Evolutionary conservation across 2,329 filamentous ascomycete species (phyloP), one percentile per base, ranked within the genome.

Genomic region (Aurifilum marmelostoma): DNA sequence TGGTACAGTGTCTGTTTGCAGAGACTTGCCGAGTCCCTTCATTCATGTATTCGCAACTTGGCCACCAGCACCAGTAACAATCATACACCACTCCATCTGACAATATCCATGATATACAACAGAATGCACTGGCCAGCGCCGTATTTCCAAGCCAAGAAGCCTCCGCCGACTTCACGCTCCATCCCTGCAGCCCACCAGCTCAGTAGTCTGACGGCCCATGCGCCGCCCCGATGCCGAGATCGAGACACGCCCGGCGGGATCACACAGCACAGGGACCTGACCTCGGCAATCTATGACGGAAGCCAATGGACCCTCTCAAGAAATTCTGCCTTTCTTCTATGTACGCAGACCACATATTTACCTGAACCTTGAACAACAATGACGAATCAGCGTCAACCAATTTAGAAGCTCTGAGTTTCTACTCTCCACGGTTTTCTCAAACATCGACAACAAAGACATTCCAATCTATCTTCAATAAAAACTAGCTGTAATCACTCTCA

Each of bases 221-320:
- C 52, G 66, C 67, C 34, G 67, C 47, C 58, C 66, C 66, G 69
- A 69, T 68, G 67, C 69, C 69, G 69, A 69, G 62, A 68, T 63
- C n/a, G 62, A 70, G 52, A 39, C 37, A 39, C 69, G 62, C 58
- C 67, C 60, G 67, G 34, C 69, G 59, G 63, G 37, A 64, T 61
- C 63, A 56, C 43, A 65, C 59, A 39, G n/a, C 43, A 47, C 37
- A 39, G 37, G 56, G 34, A 56, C 14, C 24, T 56, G 52, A 54
- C 52, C 69, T 71, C 67, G 69, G 69, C 56, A 69, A 63, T 71
- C 69, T 68, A 71, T 71, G 69, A 71, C 69, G 69, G 69, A 56
- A 66, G 43, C 37, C 41, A 47, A 47, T n/a, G 32, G 68, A 58
- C 50, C 65, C 65, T 50, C 34, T 50, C 1, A 39, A 39, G 41